Evolutionary conservation across 192 early-diverging fungal genomes (phyloP).

Genomic region (Mortierella claussenii): DNA sequence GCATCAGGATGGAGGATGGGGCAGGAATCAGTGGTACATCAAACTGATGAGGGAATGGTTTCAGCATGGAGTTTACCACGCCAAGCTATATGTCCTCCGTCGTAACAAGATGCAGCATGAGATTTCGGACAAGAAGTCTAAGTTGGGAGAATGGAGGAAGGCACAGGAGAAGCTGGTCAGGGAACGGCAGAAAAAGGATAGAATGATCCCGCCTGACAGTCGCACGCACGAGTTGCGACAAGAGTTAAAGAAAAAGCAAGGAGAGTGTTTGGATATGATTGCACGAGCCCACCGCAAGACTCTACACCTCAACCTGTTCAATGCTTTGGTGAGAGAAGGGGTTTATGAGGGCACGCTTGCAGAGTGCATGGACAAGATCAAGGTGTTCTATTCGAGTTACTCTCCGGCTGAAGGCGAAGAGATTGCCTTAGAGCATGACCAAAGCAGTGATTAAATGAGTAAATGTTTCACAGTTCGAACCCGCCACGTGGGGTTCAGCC

Average conservation of each 20-base stretch:
- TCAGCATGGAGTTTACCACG: not conserved
- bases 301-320: slow-evolving; percentile 7
- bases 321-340: not conserved
- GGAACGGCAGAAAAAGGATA: not conserved
- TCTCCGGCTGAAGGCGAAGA: slow-evolving; percentile 15
- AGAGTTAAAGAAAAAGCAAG: not conserved
- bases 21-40: not conserved
- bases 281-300: not conserved
- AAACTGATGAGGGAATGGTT: not conserved
- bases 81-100: slow-evolving; percentile 1
- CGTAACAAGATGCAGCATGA: slow-evolving; percentile 3
- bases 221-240: too few relatives aligned
- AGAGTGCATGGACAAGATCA: slow-evolving; percentile 3
- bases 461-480: too few relatives aligned
- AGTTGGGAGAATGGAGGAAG: not conserved
- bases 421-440: not conserved
- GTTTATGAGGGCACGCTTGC: not conserved
- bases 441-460: too few relatives aligned
- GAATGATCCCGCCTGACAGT: too few relatives aligned
- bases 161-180: not conserved
- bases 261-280: slow-evolving; percentile 1
- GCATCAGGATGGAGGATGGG: not conserved
- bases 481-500: too few relatives aligned
- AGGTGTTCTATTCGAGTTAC: slow-evolving; percentile 4
- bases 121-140: not conserved